Evolutionary conservation across 208 protist species (phyloP).

Genomic region (Zelonia costaricensis): DNA sequence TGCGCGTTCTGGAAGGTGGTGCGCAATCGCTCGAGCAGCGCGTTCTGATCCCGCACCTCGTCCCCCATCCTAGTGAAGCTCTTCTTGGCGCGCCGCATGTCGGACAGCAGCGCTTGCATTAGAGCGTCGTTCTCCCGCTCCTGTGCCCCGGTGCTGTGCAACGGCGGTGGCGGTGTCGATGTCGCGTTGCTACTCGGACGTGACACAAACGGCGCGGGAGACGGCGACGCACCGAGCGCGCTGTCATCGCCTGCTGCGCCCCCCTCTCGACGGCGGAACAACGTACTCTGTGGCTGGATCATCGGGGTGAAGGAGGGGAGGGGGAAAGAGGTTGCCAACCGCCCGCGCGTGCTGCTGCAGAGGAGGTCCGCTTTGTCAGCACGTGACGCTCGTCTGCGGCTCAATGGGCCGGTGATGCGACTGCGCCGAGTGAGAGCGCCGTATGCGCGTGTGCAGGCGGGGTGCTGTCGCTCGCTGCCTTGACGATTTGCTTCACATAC

Average conservation of each 20-base stretch:
- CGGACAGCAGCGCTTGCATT: conserved; percentile 61
- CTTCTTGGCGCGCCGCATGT: conserved; percentile 53
- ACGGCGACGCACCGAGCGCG: neutral
- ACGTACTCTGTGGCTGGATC: conserved; percentile 67
- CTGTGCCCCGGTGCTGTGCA: conserved; percentile 17
- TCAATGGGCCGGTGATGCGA: neutral
- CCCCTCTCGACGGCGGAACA: conserved; percentile 53
- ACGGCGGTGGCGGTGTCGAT: neutral
- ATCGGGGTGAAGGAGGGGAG: neutral
- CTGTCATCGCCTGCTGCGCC: neutral
- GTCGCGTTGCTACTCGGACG: neutral
- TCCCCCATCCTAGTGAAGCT: conserved; percentile 55
- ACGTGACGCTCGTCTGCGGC: no score
- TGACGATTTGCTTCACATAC: no score
- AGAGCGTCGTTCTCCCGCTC: conserved; percentile 79
- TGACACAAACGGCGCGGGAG: neutral
- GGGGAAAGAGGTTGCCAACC: neutral
- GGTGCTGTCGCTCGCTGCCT: neutral
- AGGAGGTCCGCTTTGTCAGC: no score
- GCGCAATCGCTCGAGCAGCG: conserved; percentile 56
- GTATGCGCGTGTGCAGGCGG: neutral
- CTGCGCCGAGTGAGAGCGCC: neutral
- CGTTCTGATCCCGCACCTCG: conserved; percentile 75
- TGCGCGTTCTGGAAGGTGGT: conserved; percentile 38
- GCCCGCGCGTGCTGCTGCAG: no score